Evolutionary conservation across 805 yeast genomes (phyloP).

Genomic region (Vanderwaltozyma verrucispora): DNA sequence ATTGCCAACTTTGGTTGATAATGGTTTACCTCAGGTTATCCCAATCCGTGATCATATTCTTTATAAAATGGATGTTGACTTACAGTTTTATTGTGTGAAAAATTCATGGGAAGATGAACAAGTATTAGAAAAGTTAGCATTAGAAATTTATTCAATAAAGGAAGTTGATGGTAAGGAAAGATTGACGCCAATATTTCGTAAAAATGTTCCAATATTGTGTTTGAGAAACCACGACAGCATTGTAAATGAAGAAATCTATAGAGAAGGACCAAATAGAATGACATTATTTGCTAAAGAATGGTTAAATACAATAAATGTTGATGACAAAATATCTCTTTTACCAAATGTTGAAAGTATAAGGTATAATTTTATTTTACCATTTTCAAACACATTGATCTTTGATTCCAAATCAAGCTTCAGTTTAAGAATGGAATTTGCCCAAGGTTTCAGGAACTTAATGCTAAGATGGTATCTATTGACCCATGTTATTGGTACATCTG

Average conservation of each 20-base stretch:
- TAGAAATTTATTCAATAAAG: background rate
- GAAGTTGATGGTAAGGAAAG: background rate
- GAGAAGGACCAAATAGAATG: slow-evolving; percentile 9
- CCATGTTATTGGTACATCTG: slow-evolving; percentile 15
- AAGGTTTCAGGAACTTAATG: slow-evolving; percentile 25
- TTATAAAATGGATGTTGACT: slow-evolving; percentile 19
- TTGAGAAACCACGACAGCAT: slow-evolving; percentile 5
- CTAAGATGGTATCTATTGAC: slow-evolving; percentile 15
- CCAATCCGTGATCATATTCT: slow-evolving; percentile 15
- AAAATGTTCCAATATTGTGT: slow-evolving; percentile 9
- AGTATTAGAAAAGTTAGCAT: background rate
- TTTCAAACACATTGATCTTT: slow-evolving; percentile 8
- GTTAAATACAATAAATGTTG: slow-evolving; percentile 13
- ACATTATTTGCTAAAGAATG: slow-evolving; percentile 13
- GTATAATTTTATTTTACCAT: background rate
- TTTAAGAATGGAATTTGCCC: slow-evolving; percentile 19
- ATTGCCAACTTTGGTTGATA: slow-evolving; percentile 11
- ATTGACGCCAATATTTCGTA: slow-evolving; percentile 5
- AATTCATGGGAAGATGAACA: background rate
- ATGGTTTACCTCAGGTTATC: slow-evolving; percentile 18
- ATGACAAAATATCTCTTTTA: slow-evolving; percentile 9
- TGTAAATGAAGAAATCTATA: slow-evolving; percentile 6
- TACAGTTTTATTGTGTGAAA: slow-evolving; percentile 17
- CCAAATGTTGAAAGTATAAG: slow-evolving; percentile 2
- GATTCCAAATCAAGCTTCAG: slow-evolving; percentile 14